These are phyloP conservation scores for Persicaria maculosa DNA, from an alignment of 148 eudicot species.

Conservation along the genomic window DNA sequence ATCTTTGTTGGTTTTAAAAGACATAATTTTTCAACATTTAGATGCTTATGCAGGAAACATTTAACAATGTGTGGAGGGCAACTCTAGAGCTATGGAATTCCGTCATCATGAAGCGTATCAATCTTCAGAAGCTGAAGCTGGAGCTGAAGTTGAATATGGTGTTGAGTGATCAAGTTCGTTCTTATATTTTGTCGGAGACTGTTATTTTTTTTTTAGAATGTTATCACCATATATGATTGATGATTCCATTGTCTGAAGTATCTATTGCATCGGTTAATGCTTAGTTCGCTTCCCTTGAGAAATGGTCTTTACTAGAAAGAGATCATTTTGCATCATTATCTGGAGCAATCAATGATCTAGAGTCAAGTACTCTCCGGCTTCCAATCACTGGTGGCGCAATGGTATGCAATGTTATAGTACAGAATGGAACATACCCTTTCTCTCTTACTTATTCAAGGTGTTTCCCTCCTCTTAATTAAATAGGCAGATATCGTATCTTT, in stretches of 20 bases:
- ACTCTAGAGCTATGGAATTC: constrained; percentile 54
- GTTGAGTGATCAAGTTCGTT: constrained; percentile 54
- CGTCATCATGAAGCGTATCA: constrained; percentile 44
- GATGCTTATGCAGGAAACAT: constrained; percentile 44
- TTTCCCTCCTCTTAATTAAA: background rate
- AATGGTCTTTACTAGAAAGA: constrained; percentile 58
- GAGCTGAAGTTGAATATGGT: constrained; percentile 49
- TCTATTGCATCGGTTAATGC: constrained; percentile 8
- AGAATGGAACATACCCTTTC: no score
- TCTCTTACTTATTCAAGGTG: background rate
- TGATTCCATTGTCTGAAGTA: background rate
- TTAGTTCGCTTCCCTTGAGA: constrained; percentile 60
- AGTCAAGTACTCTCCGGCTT: constrained; percentile 75
- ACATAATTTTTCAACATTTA: background rate
- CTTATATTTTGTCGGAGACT: no score
- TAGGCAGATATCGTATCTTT: constrained; percentile 68
- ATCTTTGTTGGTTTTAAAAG: background rate
- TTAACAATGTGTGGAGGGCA: constrained; percentile 61
- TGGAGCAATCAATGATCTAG: constrained; percentile 55
- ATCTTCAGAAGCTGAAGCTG: constrained; percentile 50
- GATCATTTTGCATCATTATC: constrained; percentile 56
- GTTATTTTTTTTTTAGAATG: background rate
- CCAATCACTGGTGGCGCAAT: constrained; percentile 75
- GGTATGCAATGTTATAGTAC: constrained; percentile 29
- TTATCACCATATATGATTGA: background rate